Percentiles rank a stretch among this genome's conserved stretches.
These are phyloP conservation scores for Coemansia sp. DNA, from an alignment of 192 early-diverging fungal species.

Conservation along the genomic window DNA sequence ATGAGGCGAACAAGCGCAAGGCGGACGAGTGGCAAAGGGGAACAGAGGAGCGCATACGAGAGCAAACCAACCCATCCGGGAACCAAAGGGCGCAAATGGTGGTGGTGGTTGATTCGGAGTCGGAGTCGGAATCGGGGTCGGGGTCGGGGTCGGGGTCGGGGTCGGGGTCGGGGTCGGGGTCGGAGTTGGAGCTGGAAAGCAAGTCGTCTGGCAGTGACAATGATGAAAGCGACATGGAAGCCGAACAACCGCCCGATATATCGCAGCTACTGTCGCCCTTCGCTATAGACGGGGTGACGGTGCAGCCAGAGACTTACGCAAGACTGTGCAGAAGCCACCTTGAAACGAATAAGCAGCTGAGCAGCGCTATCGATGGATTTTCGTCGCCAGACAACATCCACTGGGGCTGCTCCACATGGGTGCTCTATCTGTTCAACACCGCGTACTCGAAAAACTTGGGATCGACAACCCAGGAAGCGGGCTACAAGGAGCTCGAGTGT, in stretches of 20 bases:
- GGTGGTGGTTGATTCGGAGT: no score
- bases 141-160: no score
- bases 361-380: background rate
- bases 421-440: slow-evolving; percentile 11
- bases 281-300: background rate
- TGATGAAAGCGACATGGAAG: no score
- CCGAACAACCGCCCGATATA: no score
- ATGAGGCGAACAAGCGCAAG: no score
- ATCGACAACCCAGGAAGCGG: rapidly evolving
- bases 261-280: background rate
- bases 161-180: no score
- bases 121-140: no score
- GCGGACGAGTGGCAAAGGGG: background rate
- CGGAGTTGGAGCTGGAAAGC: no score
- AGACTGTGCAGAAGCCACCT: background rate
- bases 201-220: no score
- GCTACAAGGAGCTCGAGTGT: background rate
- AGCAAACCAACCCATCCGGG: no score
- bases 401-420: slow-evolving; percentile 23
- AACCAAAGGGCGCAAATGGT: no score
- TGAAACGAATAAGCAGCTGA: background rate
- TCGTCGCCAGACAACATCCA: slow-evolving; percentile 11
- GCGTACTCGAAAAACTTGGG: background rate
- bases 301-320: background rate
- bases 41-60: no score